These are phyloP conservation scores for Triangularia verruculosa DNA, from an alignment of 2,329 filamentous ascomycete species.

Conservation along the genomic window DNA sequence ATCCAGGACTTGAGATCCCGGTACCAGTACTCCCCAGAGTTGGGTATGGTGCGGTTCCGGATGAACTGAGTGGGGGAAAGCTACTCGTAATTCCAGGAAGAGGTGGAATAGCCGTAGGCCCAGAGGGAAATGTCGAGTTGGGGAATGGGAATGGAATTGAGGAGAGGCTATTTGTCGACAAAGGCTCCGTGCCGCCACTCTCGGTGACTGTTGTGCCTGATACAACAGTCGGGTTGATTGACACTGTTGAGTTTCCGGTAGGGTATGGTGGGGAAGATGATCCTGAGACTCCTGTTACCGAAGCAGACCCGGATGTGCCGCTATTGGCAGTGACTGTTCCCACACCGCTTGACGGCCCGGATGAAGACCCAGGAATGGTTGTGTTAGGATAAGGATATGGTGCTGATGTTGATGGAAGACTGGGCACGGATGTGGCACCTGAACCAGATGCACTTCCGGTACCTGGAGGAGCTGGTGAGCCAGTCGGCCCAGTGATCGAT, in stretches of 20 bases:
- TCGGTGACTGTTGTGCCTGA: slow-evolving; percentile 1
- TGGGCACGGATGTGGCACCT: neutral
- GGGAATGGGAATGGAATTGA: slow-evolving; percentile 1
- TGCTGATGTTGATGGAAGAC: neutral
- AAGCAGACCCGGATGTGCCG: neutral
- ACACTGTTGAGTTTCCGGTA: neutral
- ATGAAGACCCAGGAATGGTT: neutral
- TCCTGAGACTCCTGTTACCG: neutral
- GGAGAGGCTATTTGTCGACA: neutral
- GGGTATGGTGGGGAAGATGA: slow-evolving; percentile 2
- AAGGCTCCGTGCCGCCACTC: neutral
- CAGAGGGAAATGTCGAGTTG: slow-evolving; percentile 5
- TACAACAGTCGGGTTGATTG: neutral
- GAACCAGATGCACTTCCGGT: neutral
- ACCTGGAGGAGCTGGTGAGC: neutral
- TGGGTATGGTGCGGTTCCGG: neutral
- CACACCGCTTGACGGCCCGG: neutral
- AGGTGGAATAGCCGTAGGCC: neutral
- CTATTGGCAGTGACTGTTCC: neutral
- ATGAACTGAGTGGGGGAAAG: neutral
- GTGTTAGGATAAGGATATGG: slow-evolving; percentile 19
- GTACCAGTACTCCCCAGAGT: neutral
- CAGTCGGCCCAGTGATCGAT: slow-evolving; percentile 4
- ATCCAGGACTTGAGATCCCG: neutral
- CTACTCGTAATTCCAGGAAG: neutral